A percentile compares a stretch with the other conserved stretches of the same genome.
These are phyloP conservation scores for Apiospora saccharicola DNA, from an alignment of 2,329 filamentous ascomycete genomes.

Conservation along the genomic window DNA sequence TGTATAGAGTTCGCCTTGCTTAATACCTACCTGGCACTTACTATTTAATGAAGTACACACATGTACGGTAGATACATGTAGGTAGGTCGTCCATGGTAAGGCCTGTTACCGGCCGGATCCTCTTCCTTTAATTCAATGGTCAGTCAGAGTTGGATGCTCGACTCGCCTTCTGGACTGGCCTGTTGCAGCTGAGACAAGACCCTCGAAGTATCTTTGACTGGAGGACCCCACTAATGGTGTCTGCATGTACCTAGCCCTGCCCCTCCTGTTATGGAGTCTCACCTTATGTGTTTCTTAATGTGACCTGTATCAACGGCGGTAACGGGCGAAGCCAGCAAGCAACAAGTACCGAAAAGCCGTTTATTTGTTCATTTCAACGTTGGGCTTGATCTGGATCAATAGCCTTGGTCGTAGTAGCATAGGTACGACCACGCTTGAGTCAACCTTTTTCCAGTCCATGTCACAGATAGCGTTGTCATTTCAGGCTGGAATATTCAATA, in stretches of 20 bases:
- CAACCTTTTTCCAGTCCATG: not conserved
- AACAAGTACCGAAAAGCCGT: constrained; percentile 18
- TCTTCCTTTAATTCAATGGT: not conserved
- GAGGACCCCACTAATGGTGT: not conserved
- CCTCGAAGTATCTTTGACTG: not conserved
- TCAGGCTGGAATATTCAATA: too few species aligned
- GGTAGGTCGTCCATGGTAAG: not conserved
- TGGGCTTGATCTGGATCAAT: not conserved
- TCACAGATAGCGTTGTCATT: too few species aligned
- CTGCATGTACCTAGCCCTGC: constrained; percentile 19
- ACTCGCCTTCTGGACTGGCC: not conserved
- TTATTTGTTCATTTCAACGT: not conserved
- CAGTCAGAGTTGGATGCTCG: not conserved
- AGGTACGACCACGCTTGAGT: not conserved
- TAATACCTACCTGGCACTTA: not conserved
- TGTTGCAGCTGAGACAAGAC: constrained; percentile 19
- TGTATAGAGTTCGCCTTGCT: not conserved
- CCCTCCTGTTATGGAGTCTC: constrained; percentile 6
- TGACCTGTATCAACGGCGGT: not conserved
- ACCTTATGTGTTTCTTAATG: not conserved
- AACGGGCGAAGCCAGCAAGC: not conserved
- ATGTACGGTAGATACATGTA: too few species aligned
- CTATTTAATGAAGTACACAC: not conserved
- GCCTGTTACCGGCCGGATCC: not conserved
- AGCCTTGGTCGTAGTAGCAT: not conserved